Conservation (phyloP, 2,329 filamentous ascomycete species). For the Ceratocystis colombiana region DNA sequence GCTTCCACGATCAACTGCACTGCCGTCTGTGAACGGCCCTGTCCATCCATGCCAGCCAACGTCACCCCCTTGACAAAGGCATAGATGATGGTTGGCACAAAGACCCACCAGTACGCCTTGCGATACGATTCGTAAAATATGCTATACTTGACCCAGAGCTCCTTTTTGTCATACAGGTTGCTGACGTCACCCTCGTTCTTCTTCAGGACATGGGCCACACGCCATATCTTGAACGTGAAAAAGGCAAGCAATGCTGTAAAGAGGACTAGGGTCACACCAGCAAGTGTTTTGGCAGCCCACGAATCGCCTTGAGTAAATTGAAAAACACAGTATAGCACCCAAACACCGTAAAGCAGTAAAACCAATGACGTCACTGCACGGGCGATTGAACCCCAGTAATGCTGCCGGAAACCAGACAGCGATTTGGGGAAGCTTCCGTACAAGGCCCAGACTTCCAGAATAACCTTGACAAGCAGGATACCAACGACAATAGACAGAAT, state of each 20-base stretch:
- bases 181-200: slow-evolving; percentile 61
- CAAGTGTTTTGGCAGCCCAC: slow-evolving; percentile 79
- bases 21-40: slow-evolving; percentile 70
- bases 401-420: slow-evolving; percentile 76
- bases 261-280: slow-evolving; percentile 65
- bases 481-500: slow-evolving; percentile 74
- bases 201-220: slow-evolving; percentile 63
- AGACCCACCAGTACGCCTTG: slow-evolving; percentile 94
- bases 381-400: slow-evolving; percentile 89
- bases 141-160: slow-evolving; percentile 88
- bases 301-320: slow-evolving; percentile 92
- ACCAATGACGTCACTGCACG: slow-evolving; percentile 85
- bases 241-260: slow-evolving; percentile 75
- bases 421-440: slow-evolving; percentile 74
- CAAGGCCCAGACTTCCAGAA: slow-evolving; percentile 85
- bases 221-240: slow-evolving; percentile 77
- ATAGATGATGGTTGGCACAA: slow-evolving; percentile 80
- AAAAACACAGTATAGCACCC: slow-evolving; percentile 92
- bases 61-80: slow-evolving; percentile 81
- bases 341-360: slow-evolving; percentile 82
- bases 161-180: slow-evolving; percentile 76
- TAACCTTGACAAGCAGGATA: slow-evolving; percentile 80
- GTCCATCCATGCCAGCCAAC: slow-evolving; percentile 73
- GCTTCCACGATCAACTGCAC: slow-evolving; percentile 73
- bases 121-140: slow-evolving; percentile 96